Percentiles rank a stretch among this genome's conserved stretches.
These are phyloP conservation scores for Triticum monococcum DNA, from an alignment of 176 grass and related monocot genomes.

Conservation along the genomic window DNA sequence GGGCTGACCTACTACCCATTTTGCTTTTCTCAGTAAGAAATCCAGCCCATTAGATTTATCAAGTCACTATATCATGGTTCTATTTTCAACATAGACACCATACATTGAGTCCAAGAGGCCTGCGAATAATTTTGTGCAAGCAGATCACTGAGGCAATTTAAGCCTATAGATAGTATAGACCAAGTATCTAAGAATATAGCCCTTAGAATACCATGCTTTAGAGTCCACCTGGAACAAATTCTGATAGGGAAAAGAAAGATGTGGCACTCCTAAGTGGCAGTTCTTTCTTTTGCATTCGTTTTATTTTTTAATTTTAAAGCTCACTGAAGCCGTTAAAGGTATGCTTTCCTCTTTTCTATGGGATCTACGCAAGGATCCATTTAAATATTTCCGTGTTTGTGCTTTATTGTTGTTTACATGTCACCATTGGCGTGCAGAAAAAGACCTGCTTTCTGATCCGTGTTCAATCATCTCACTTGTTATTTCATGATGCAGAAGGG, in stretches of 20 bases:
- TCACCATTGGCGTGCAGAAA: slow-evolving; percentile 41
- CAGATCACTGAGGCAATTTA: neutral
- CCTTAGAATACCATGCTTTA: neutral
- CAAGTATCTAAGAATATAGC: slow-evolving; percentile 7
- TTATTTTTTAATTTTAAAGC: neutral
- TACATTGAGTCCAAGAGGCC: neutral
- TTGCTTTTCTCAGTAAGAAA: neutral
- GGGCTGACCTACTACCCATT: neutral
- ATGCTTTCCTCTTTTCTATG: neutral
- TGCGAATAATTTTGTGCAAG: neutral
- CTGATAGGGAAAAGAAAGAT: neutral
- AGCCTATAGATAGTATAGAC: neutral
- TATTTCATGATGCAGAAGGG: slow-evolving; percentile 49
- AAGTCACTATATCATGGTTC: neutral
- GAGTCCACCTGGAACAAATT: neutral
- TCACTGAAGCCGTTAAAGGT: neutral
- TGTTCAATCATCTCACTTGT: slow-evolving; percentile 36
- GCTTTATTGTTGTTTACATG: slow-evolving; percentile 44
- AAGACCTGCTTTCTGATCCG: slow-evolving; percentile 28
- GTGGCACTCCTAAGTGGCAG: neutral
- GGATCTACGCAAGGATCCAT: neutral
- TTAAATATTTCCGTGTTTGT: slow-evolving; percentile 1
- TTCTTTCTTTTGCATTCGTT: neutral
- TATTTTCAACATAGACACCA: neutral
- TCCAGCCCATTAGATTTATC: neutral